Percentiles rank a stretch among this genome's conserved stretches.
These are phyloP conservation scores for Aspergillus sclerotioniger DNA, from an alignment of 495 filamentous ascomycete genomes.

Conservation along the genomic window DNA sequence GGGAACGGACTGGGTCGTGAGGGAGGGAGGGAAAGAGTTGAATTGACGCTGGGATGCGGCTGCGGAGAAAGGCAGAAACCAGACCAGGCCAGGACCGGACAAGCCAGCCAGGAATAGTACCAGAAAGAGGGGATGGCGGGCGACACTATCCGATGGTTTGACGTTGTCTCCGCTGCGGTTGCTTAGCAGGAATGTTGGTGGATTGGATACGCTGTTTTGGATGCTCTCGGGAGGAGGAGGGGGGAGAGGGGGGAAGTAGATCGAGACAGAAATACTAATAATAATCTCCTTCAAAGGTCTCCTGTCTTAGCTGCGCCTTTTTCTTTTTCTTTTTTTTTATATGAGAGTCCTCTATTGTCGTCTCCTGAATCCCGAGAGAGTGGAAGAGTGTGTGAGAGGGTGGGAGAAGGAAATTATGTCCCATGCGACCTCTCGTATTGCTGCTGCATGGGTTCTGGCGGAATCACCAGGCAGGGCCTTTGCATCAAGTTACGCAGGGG, in stretches of 20 bases:
- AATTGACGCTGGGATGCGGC: conserved; percentile 21
- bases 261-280: not conserved
- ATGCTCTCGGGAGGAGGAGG: no score
- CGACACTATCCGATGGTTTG: not conserved
- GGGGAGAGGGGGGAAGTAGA: not conserved
- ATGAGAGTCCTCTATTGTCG: no score
- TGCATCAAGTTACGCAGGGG: conserved; percentile 2
- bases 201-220: no score
- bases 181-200: no score
- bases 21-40: conserved; percentile 18
- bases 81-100: conserved; percentile 12
- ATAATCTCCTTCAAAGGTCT: not conserved
- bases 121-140: not conserved
- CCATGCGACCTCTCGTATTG: conserved; percentile 5
- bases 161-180: not conserved
- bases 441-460: not conserved
- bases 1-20: conserved; percentile 41
- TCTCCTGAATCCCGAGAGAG: no score
- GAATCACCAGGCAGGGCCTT: not conserved
- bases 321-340: no score
- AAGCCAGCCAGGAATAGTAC: not conserved
- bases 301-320: no score
- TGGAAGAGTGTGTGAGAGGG: not conserved
- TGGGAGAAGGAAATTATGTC: not conserved
- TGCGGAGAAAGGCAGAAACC: conserved; percentile 22